phyloP scores from a whole-genome alignment of 306 rosid species.

The Macrotyloma uniflorum region DNA sequence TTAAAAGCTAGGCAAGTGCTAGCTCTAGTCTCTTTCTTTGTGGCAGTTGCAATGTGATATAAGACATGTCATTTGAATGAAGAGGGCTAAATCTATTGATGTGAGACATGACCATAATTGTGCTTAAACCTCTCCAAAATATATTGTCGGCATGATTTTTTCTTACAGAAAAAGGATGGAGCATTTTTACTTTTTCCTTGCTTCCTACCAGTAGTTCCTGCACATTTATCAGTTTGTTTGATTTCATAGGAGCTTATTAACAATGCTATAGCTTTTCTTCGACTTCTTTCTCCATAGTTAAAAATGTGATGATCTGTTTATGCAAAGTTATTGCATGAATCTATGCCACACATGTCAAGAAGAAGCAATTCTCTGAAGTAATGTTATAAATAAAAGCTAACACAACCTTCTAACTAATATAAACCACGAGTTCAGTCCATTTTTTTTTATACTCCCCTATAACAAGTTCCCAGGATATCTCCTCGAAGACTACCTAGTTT shows the following conservation, averaged over 20 bases:
- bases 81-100: slow-evolving; percentile 11
- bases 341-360: too few relatives aligned
- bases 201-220: background rate
- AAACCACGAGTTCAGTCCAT: too few relatives aligned
- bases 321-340: too few relatives aligned
- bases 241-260: too few relatives aligned
- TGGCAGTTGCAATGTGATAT: slow-evolving; percentile 22
- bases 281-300: too few relatives aligned
- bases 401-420: too few relatives aligned
- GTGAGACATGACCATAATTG: background rate
- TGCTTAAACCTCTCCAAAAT: background rate
- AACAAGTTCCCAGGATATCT: background rate
- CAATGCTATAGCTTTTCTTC: too few relatives aligned
- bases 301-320: too few relatives aligned
- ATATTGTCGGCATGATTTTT: slow-evolving; percentile 26
- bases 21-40: slow-evolving; percentile 43
- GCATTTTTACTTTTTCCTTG: background rate
- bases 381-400: too few relatives aligned
- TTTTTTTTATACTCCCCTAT: too few relatives aligned
- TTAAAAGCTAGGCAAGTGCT: slow-evolving; percentile 43
- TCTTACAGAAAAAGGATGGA: background rate
- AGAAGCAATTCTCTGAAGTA: too few relatives aligned
- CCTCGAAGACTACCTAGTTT: background rate
- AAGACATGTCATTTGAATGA: slow-evolving; percentile 18
- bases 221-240: too few relatives aligned